phyloP scores from a whole-genome alignment of 1,139 yeast species.

The Pichia sp. region DNA sequence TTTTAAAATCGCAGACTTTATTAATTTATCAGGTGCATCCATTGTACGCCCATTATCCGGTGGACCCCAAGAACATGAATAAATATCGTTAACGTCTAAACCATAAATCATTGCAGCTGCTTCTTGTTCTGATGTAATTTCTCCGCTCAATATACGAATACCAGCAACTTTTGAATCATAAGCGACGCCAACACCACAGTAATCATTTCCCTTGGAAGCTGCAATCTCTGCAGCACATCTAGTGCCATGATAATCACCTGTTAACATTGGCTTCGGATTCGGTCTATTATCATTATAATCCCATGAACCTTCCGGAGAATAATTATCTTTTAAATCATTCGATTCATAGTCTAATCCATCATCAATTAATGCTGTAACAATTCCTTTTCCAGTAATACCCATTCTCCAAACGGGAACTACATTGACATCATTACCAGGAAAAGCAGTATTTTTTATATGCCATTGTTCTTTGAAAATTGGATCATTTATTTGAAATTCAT shows the following conservation, averaged over 20 bases:
- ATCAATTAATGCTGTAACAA: constrained; percentile 84
- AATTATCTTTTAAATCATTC: constrained; percentile 65
- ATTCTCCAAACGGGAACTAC: constrained; percentile 82
- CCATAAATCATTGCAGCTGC: constrained; percentile 83
- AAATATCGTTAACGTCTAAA: constrained; percentile 78
- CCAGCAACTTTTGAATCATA: constrained; percentile 84
- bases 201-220: constrained; percentile 70
- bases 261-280: constrained; percentile 72
- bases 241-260: constrained; percentile 94
- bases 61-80: constrained; percentile 99
- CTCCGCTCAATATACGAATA: constrained; percentile 77
- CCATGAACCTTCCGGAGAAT: constrained; percentile 75
- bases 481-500: constrained; percentile 63
- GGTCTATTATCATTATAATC: constrained; percentile 78
- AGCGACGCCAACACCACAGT: constrained; percentile 95
- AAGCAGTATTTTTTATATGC: constrained; percentile 73
- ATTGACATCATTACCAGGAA: constrained; percentile 81
- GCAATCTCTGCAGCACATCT: constrained; percentile 98
- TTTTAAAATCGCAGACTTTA: constrained; percentile 72
- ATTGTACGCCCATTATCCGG: constrained; percentile 85
- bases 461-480: constrained; percentile 81
- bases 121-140: constrained; percentile 79
- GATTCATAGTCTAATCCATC: constrained; percentile 87
- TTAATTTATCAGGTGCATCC: constrained; percentile 76
- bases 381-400: constrained; percentile 74